Evolutionary conservation across 2,329 filamentous ascomycete species (phyloP), one percentile per base, ranked within the genome.

Genomic region (Cladobotryum mycophilum): DNA sequence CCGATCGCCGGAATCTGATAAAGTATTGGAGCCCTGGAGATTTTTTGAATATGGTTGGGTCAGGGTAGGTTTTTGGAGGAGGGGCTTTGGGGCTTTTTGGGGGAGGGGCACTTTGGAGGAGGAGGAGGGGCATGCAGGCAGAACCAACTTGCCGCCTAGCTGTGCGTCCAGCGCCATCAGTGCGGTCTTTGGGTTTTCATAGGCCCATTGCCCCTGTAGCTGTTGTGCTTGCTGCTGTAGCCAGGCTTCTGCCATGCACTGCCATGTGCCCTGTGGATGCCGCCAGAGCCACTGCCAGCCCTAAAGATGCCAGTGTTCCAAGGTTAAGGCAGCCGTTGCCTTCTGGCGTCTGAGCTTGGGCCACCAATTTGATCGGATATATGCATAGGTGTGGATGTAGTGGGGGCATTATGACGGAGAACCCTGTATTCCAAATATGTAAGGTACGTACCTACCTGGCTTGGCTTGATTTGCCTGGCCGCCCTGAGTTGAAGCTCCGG

Each of bases 241-340:
- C 25, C 25, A 30, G 25, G 6, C 25, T 30, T 30, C 25, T 30
- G 20, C 25, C 25, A 30, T 30, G 25, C 51, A 36, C 47, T 46
- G 36, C 51, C 51, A 53, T 53, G 51, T 53, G 51, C 51, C 51
- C 51, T 53, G 47, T 53, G 51, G 47, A 37, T 53, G 41, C 47
- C 45, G 41, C 22, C 40, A 20, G 30, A 38, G 38, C 43, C 20
- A 25, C 15, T 43, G 44, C 37, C 47, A 50, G 51, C 47, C 51
- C 47, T 44, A 44, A 46, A 41, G 25, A 30, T 30, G 25, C 25
- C 25, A 30, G 25, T 30, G 25, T 20, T 17, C 20, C 11, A 47
- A 35, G 35, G 33, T 12, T 35, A 20, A 20, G 20, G 20, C 20
- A n/a, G 20, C 9, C 7, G 15, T 38, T 30, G 9, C 38, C 17